Percentiles rank a stretch among this genome's conserved stretches.
Evolutionary conservation across 192 early-diverging fungal species (phyloP).

Genomic region (Coemansia sp.): DNA sequence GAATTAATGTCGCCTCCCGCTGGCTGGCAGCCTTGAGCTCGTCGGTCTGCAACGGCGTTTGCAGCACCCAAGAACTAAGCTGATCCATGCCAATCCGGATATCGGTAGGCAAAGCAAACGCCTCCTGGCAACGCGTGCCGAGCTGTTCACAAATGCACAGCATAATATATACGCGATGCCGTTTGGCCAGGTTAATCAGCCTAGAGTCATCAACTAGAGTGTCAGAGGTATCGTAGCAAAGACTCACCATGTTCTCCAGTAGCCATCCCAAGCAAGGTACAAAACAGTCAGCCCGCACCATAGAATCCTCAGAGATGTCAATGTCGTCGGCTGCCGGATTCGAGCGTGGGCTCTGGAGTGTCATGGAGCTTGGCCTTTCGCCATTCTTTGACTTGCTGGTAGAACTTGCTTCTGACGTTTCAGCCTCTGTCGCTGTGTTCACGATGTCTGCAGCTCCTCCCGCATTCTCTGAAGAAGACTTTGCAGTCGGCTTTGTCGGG

Average conservation of each 20-base stretch:
- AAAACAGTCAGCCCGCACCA: slow-evolving; percentile 47
- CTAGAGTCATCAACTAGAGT: slow-evolving; percentile 57
- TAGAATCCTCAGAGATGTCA: slow-evolving; percentile 36
- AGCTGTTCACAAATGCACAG: slow-evolving; percentile 57
- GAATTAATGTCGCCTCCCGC: slow-evolving; percentile 17
- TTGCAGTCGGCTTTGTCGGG: slow-evolving; percentile 5
- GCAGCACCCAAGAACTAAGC: slow-evolving; percentile 34
- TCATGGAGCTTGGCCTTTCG: slow-evolving; percentile 5
- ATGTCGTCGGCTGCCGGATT: slow-evolving; percentile 28
- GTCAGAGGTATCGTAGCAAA: slow-evolving; percentile 67
- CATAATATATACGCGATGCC: slow-evolving; percentile 66
- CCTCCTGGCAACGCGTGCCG: slow-evolving; percentile 49
- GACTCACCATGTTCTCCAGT: slow-evolving; percentile 68
- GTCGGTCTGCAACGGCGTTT: slow-evolving; percentile 33
- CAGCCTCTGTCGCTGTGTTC: neutral
- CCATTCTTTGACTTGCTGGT: neutral
- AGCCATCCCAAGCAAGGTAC: slow-evolving; percentile 76
- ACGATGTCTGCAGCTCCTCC: neutral
- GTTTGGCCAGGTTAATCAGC: slow-evolving; percentile 69
- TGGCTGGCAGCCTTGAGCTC: slow-evolving; percentile 36
- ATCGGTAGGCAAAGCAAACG: slow-evolving; percentile 47
- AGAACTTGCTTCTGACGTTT: neutral
- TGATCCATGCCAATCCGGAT: slow-evolving; percentile 46
- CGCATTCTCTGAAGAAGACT: neutral
- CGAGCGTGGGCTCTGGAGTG: slow-evolving; percentile 40